Base-by-base conservation (phyloP, 2,329 filamentous ascomycete genomes). In the Diplocarpon rosae region DNA sequence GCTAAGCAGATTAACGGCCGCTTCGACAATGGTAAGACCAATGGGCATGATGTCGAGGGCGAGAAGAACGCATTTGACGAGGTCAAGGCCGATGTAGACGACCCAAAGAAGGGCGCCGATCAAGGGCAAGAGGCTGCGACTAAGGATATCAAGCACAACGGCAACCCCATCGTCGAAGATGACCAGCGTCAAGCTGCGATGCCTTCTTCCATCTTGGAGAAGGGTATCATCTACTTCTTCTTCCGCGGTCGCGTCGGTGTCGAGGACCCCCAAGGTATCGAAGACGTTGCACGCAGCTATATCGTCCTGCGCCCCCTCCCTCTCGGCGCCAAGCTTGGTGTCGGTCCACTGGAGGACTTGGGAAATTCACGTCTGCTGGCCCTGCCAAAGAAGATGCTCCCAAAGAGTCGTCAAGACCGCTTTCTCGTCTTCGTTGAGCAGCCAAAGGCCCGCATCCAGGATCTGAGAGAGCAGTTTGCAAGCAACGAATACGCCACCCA, bases 221-320 rank as follows among this genome's bases (percentile, higher is more conserved):
- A 92, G 58, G 88, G 88, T 3, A 75, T 92, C 55, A 80, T 95
- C 54, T 94, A 94, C 69, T 94, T 94, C 71, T 93, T 94, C 69
- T 82, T 83, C 56, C 80, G 88, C 14, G 78, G 79, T 7, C 80
- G 86, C 11, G 85, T 95, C 31, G 76, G 78, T 40, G 72, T 85
- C 20, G 76, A 86, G 4, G 72, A 85, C 6, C 80, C 86, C 0
- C 72, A 80, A 14, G 71, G 73, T 37, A 69, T 90, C 1, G 65
- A 73, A 33, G 87, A 95, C 42, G 74, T 94, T 39, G 78, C 83
- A 34, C 80, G 86, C 39, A 87, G 75, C 50, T 90, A 83, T 66
- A 80, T 95, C 56, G 73, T 94, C 12, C 72, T 95, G 3, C 77
- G 84, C 0, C 87, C 87, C 0, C 67, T 90, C 3, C 76, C 74